These are phyloP conservation scores for Xerocomellus intermedius DNA, from an alignment of 768 basidiomycete genomes.

Conservation along the genomic window DNA sequence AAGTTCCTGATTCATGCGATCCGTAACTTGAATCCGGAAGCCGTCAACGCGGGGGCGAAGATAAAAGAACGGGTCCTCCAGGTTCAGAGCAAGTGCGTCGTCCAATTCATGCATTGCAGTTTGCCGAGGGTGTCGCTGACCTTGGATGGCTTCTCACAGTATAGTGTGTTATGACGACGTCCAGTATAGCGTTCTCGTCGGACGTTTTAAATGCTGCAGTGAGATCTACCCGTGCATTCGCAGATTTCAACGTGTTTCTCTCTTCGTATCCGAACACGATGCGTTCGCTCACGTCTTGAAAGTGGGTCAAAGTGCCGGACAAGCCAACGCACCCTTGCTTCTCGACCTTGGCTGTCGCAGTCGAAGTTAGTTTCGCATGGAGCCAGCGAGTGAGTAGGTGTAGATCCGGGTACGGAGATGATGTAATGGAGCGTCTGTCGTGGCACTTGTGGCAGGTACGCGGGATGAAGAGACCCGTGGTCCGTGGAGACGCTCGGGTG, in stretches of 20 bases:
- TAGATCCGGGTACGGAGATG: no score
- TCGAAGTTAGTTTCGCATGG: no score
- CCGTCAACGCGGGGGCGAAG: background rate
- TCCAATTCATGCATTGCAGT: background rate
- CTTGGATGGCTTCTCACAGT: background rate
- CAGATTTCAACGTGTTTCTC: background rate
- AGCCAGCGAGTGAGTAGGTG: no score
- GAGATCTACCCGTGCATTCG: background rate
- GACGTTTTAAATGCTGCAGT: background rate
- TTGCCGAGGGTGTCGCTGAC: background rate
- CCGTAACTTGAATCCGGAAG: background rate
- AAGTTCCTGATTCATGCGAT: background rate
- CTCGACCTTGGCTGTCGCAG: slow-evolving; percentile 10
- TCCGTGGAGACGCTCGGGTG: no score
- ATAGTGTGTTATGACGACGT: background rate
- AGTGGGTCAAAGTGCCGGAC: background rate
- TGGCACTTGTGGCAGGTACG: no score
- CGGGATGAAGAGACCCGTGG: no score
- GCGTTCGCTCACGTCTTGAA: background rate
- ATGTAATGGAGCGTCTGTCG: no score
- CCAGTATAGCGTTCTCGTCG: background rate
- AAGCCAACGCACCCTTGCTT: background rate
- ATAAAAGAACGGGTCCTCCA: background rate
- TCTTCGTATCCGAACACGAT: background rate
- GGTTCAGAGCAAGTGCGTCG: background rate